Conservation (phyloP, 768 basidiomycete genomes). For the Chalciporus piperatus region DNA sequence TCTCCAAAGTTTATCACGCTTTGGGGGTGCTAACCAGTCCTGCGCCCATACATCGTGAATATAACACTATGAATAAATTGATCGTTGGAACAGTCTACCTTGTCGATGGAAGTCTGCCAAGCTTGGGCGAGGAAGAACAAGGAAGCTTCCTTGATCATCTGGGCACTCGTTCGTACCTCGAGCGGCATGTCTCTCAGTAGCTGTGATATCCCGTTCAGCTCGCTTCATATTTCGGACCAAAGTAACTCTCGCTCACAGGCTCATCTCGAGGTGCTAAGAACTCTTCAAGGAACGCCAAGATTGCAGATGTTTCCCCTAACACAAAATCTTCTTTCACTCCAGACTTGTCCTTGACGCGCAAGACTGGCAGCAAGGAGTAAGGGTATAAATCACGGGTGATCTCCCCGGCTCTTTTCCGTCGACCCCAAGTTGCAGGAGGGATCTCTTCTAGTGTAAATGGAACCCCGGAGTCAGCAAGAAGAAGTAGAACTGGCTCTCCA, state of each 20-base stretch:
- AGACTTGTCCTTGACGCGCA: constrained; percentile 18
- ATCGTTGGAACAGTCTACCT: constrained; percentile 8
- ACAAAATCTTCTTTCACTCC: constrained; percentile 11
- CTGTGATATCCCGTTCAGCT: constrained; percentile 6
- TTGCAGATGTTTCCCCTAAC: constrained; percentile 25
- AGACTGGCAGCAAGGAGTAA: constrained; percentile 23
- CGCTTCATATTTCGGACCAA: background rate
- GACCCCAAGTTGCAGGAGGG: constrained; percentile 12
- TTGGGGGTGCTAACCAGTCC: constrained; percentile 23
- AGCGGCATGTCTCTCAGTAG: constrained; percentile 18
- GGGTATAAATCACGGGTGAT: constrained; percentile 21
- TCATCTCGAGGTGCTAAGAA: constrained; percentile 12
- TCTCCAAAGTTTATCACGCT: constrained; percentile 21
- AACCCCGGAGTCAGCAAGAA: constrained; percentile 25
- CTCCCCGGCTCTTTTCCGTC: constrained; percentile 12
- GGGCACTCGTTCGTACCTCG: constrained; percentile 10
- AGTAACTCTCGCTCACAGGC: constrained; percentile 9
- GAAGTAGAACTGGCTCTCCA: constrained; percentile 25
- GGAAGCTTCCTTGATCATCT: constrained; percentile 26
- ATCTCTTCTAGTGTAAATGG: constrained; percentile 22
- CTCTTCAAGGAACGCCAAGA: constrained; percentile 23
- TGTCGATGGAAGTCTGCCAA: constrained; percentile 1
- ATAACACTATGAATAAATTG: background rate
- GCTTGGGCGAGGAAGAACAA: constrained; percentile 18
- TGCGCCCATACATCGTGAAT: constrained; percentile 3